Conservation (phyloP, 2,329 filamentous ascomycete genomes). For the Talaromyces rugulosus region DNA sequence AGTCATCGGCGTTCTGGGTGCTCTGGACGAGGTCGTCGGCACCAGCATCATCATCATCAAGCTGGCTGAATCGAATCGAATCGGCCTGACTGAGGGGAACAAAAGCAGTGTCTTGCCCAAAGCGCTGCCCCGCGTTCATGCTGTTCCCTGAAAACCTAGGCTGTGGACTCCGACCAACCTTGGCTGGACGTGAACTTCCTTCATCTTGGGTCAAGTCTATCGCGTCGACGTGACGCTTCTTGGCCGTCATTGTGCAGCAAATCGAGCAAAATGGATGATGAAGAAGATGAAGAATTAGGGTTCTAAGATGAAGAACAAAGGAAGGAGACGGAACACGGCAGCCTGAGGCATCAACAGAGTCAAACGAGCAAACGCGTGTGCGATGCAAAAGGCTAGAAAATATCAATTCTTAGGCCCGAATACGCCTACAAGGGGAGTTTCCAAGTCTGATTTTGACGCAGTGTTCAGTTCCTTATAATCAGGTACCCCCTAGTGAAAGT, state of each 20-base stretch:
- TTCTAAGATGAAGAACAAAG: neutral
- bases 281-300: neutral
- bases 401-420: neutral
- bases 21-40: conserved; percentile 29
- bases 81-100: conserved; percentile 28
- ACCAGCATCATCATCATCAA: conserved; percentile 34
- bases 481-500: neutral
- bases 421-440: neutral
- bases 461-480: neutral
- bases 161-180: conserved; percentile 9
- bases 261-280: neutral
- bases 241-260: neutral
- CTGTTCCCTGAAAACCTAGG: neutral
- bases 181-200: conserved; percentile 13
- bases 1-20: conserved; percentile 32
- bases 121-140: conserved; percentile 21
- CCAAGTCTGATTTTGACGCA: neutral
- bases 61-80: conserved; percentile 19
- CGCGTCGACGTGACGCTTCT: conserved; percentile 16
- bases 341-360: neutral
- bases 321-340: neutral
- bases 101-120: conserved; percentile 25
- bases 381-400: neutral
- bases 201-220: conserved; percentile 27
- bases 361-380: neutral